Evolutionary conservation across 306 rosid genomes (phyloP).

Genomic region (Gynostemma pentaphyllum): DNA sequence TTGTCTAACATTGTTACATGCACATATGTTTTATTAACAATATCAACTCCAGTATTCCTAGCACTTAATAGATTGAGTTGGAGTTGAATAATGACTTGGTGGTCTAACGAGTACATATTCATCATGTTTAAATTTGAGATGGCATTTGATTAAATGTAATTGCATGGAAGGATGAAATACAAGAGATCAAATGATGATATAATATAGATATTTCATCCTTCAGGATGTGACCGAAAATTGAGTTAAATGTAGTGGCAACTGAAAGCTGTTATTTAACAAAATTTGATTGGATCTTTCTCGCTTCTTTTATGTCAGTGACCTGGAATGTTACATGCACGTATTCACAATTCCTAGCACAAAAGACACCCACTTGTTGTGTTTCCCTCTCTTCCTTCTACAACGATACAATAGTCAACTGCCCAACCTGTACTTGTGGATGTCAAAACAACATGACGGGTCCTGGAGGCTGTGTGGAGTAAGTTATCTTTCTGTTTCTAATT

Average conservation of each 20-base stretch:
- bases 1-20: not conserved
- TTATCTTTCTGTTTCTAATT: conserved; percentile 9
- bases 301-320: conserved; percentile 63
- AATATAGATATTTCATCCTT: not conserved
- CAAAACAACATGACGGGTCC: conserved; percentile 54
- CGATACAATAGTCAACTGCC: conserved; percentile 82
- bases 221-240: not conserved
- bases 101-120: not conserved
- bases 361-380: conserved; percentile 97
- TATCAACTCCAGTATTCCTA: not conserved
- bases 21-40: not conserved
- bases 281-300: conserved; percentile 5
- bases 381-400: conserved; percentile 95
- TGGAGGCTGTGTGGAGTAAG: conserved; percentile 78
- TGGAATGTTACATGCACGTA: conserved; percentile 96
- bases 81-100: not conserved
- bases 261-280: not conserved
- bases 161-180: not conserved
- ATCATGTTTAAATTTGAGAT: not conserved
- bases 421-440: conserved; percentile 94
- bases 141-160: not conserved
- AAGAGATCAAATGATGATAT: not conserved
- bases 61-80: not conserved
- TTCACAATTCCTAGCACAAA: conserved; percentile 92
- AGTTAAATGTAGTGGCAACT: not conserved